Conservation (phyloP, 2,329 filamentous ascomycete genomes). For the Pseudogymnoascus sp. region DNA sequence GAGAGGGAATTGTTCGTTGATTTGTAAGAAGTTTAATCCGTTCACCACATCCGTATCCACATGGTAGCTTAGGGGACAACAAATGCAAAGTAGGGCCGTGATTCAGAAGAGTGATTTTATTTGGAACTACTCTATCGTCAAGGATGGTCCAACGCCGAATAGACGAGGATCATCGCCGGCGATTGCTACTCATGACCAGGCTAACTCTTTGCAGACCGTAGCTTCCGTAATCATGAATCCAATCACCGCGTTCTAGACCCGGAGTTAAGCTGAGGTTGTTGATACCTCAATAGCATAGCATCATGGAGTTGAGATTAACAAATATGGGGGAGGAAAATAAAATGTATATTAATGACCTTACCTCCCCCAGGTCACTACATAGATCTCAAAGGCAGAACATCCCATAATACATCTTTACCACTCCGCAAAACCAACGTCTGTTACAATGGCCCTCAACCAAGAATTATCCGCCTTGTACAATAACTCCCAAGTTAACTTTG, state of each 20-base stretch:
- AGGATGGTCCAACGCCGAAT: neutral
- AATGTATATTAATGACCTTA: neutral
- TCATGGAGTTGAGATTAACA: neutral
- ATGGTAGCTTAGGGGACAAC: neutral
- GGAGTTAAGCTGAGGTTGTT: neutral
- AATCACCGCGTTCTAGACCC: neutral
- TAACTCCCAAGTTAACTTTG: constrained; percentile 13
- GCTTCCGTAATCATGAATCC: neutral
- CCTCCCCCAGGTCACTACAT: neutral
- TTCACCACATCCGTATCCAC: neutral
- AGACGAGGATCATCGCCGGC: neutral
- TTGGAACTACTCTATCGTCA: neutral
- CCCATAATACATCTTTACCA: neutral
- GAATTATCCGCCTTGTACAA: constrained; percentile 13
- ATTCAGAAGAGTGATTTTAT: neutral
- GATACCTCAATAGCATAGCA: neutral
- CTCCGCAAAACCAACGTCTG: constrained; percentile 10
- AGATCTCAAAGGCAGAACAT: neutral
- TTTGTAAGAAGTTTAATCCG: neutral
- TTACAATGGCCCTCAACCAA: constrained; percentile 16
- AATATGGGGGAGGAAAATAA: neutral
- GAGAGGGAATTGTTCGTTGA: neutral
- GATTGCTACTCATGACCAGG: neutral
- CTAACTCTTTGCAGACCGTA: neutral
- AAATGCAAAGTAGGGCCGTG: neutral